Evolutionary conservation across 2,329 filamentous ascomycete genomes (phyloP), one percentile per base, ranked within the genome.

Genomic region (Lomentospora prolificans): DNA sequence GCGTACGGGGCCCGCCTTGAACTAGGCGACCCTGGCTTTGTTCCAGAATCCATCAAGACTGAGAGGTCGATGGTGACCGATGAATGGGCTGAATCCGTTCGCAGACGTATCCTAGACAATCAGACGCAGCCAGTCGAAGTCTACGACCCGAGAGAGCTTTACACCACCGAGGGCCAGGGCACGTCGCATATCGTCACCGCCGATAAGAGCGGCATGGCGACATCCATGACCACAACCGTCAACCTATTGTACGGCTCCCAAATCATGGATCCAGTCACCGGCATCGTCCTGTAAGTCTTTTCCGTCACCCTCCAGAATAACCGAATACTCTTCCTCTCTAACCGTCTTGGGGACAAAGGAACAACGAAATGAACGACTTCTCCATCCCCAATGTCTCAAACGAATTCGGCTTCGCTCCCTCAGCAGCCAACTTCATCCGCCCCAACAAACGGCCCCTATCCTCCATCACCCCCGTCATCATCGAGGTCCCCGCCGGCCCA

Each of bases 161-260:
- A 87, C 64, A 78, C 79, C 4, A 75, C 87, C 14, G 80, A 87
- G 3, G 87, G 84, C 58, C 84, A 86, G 51, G 88, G 88, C 1
- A 92, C 88, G 0, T 86, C 82, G 17, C 87, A 90, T 61, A 72
- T 91, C 7, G 82, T 88, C 0, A 76, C 87, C 0, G 83, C 85
- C 0, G 92, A 96, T 67, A 69, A 70, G 6, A 76, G 79, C 0
- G 91, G 91, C 5, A 75, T 96, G 67, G 84, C 90, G 2, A 79
- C 95, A 33, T 86, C 87, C 1, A 76, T 90, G 10, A 96, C 91
- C 0, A 94, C 90, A 1, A 96, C 92, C 0, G 75, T 96, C 57
- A 96, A 96, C 69, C 76, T 94, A 3, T 76, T 94, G 3, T 97
- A 95, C 63, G 92, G 92, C 50, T 86, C 84, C 27, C 77, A 83